A percentile compares a stretch with the other conserved stretches of the same genome.
Evolutionary conservation across 1,284 basidiomycete genomes (phyloP).

Genomic region (Taiwanofungus camphoratus): DNA sequence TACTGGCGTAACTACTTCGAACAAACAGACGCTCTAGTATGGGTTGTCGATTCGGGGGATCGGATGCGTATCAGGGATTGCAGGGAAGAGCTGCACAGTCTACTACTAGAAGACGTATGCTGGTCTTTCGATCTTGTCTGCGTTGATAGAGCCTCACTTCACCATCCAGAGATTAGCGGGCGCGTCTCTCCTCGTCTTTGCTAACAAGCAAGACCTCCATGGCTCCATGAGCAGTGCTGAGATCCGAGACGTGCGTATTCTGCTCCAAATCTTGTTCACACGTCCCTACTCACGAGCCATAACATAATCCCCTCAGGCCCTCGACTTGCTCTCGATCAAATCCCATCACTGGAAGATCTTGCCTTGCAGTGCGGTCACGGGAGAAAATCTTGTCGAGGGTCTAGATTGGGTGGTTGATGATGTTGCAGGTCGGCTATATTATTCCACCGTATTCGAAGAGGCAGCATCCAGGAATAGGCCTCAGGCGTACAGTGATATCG

Average conservation of each 20-base stretch:
- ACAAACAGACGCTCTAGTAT: slow-evolving; percentile 95
- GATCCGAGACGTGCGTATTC: slow-evolving; percentile 68
- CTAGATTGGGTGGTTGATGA: slow-evolving; percentile 95
- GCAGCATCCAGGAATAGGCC: too few species aligned
- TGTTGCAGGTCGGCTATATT: slow-evolving; percentile 78
- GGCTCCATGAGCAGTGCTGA: slow-evolving; percentile 82
- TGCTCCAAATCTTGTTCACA: slow-evolving; percentile 8
- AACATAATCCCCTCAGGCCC: slow-evolving; percentile 44
- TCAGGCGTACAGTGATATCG: too few species aligned
- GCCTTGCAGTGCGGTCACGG: slow-evolving; percentile 90
- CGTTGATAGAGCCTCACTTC: slow-evolving; percentile 10
- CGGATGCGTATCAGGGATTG: slow-evolving; percentile 87
- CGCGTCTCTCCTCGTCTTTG: slow-evolving; percentile 92
- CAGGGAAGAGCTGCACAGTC: slow-evolving; percentile 76
- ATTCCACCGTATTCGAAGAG: slow-evolving; percentile 26
- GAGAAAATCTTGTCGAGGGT: slow-evolving; percentile 78
- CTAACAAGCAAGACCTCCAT: slow-evolving; percentile 97
- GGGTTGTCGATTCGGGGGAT: slow-evolving; percentile 98
- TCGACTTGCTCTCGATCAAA: slow-evolving; percentile 72
- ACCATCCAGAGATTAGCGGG: slow-evolving; percentile 76
- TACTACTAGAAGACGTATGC: slow-evolving; percentile 89
- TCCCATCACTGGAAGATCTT: slow-evolving; percentile 90
- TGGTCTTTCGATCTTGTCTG: slow-evolving; percentile 10
- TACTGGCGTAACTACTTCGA: slow-evolving; percentile 99
- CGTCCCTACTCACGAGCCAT: neutral